Evolutionary conservation across 2,329 filamentous ascomycete genomes (phyloP), one percentile per base, ranked within the genome.

Genomic region (Trichophyton rubrum): DNA sequence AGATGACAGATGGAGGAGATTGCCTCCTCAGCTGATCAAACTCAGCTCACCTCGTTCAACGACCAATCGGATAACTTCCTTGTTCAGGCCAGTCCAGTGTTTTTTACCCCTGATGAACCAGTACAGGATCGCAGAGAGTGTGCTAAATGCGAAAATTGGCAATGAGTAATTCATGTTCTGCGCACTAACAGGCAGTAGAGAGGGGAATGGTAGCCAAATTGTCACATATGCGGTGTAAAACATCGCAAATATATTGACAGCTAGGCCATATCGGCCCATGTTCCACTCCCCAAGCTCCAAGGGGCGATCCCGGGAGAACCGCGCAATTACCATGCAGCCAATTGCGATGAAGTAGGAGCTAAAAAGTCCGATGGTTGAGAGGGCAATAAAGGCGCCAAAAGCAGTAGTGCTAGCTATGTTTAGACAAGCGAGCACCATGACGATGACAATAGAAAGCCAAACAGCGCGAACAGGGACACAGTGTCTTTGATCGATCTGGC

Each of bases 341-440:
- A 76, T 73, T 6, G 73, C 71, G 35, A 76, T 73, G 20, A 74
- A 67, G 63, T 76, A 76, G 11, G 72, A 75, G 3, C 71, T 64
- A 61, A 72, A 73, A n/a, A 76, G 66, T 4, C 70, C 68, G 40
- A 73, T 67, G 30, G 71, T 72, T 17, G 71, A 71, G 22, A 78
- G 67, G 1, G 74, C 69, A 9, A 73, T 69, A 35, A 77, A 72
- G 6, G 74, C 75, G 17, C 68, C 69, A 17, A 77, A 71, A 0
- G 74, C 75, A 1, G 72, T 69, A 8, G 68, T 69, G 17, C 69
- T 71, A 11, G 72, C 74, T 58, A 78, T 69, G 56, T 76, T 76
- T 56, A 77, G 69, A 3, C 73, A 64, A 20, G 72, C 68, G 9
- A 77, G 66, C 11, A 72, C 27, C 53, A 71, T 63, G 20, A 71